phyloP scores from a whole-genome alignment of 805 yeast species.

The Kazachstania africana region DNA sequence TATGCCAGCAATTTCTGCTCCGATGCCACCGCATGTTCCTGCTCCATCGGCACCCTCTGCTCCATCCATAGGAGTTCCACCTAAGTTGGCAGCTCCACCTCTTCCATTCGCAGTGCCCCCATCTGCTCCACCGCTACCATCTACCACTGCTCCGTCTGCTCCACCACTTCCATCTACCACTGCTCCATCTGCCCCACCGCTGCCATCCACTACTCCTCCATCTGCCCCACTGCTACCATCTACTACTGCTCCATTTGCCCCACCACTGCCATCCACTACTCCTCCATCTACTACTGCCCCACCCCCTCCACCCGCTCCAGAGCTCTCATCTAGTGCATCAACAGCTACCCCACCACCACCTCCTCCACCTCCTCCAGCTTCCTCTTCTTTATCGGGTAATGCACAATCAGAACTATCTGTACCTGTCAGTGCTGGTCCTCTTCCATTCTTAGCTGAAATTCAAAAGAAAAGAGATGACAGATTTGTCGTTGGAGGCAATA shows the following conservation, averaged over 20 bases:
- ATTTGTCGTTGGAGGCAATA: conserved; percentile 31
- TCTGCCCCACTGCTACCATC: conserved; percentile 14
- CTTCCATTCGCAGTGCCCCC: conserved; percentile 16
- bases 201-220: conserved; percentile 3
- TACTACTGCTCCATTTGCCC: conserved; percentile 20
- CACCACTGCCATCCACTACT: conserved; percentile 15
- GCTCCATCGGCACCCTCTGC: conserved; percentile 11
- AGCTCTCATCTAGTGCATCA: conserved; percentile 16
- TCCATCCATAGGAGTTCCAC: conserved; percentile 4
- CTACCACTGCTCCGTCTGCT: conserved; percentile 14
- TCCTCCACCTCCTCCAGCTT: conserved; percentile 18
- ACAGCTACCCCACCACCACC: conserved; percentile 9
- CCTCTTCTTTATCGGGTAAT: conserved; percentile 6
- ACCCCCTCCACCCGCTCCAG: conserved; percentile 13
- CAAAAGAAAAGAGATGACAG: conserved; percentile 37
- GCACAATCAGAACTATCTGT: conserved; percentile 11
- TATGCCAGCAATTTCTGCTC: conserved; percentile 19
- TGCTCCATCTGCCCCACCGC: conserved; percentile 7
- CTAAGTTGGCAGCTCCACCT: conserved; percentile 13
- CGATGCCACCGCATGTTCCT: conserved; percentile 6
- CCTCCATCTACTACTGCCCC: conserved; percentile 15
- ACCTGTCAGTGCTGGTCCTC: conserved; percentile 27
- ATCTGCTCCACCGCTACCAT: conserved; percentile 8
- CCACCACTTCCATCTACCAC: conserved; percentile 8
- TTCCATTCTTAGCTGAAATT: conserved; percentile 41